phyloP scores from a whole-genome alignment of 2,329 filamentous ascomycete genomes.

The Podosphaera leucotricha region DNA sequence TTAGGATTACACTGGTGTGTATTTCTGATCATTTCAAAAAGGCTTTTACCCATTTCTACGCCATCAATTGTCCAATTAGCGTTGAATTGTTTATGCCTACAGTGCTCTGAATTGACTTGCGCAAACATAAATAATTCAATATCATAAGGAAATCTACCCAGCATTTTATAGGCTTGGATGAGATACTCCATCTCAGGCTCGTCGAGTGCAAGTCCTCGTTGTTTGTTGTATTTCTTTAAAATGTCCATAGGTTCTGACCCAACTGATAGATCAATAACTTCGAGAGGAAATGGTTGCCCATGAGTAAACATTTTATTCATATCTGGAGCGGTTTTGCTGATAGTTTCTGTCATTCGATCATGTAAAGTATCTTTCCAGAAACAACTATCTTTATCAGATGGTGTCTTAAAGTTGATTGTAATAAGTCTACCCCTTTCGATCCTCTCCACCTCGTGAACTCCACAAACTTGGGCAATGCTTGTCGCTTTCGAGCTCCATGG shows the following conservation, averaged over 20 bases:
- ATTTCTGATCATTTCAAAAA: slow-evolving; percentile 93
- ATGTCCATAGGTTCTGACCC: slow-evolving; percentile 42
- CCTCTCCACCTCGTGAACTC: slow-evolving; percentile 46
- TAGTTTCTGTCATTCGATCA: slow-evolving; percentile 87
- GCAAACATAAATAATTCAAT: slow-evolving; percentile 99
- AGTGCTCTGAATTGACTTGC: slow-evolving; percentile 97
- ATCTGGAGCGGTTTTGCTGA: slow-evolving; percentile 42
- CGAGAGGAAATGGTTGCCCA: slow-evolving; percentile 33
- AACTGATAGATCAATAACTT: slow-evolving; percentile 54
- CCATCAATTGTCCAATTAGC: slow-evolving; percentile 91
- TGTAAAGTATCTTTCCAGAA: slow-evolving; percentile 45
- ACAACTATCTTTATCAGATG: slow-evolving; percentile 17
- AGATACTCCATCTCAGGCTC: slow-evolving; percentile 80
- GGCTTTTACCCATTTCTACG: slow-evolving; percentile 48
- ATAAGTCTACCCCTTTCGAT: slow-evolving; percentile 75
- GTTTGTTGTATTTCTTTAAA: slow-evolving; percentile 61
- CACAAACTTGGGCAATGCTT: slow-evolving; percentile 80
- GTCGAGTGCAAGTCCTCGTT: slow-evolving; percentile 69
- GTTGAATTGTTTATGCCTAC: slow-evolving; percentile 67
- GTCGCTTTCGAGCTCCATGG: slow-evolving; percentile 97
- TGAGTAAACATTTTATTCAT: slow-evolving; percentile 61
- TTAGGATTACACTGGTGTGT: slow-evolving; percentile 66
- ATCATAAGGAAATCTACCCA: slow-evolving; percentile 43
- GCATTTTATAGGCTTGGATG: slow-evolving; percentile 50
- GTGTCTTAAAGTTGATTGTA: slow-evolving; percentile 35